A percentile compares a stretch with the other conserved stretches of the same genome.
Conservation (phyloP, 805 yeast species). For the Lipomyces sp. region DNA sequence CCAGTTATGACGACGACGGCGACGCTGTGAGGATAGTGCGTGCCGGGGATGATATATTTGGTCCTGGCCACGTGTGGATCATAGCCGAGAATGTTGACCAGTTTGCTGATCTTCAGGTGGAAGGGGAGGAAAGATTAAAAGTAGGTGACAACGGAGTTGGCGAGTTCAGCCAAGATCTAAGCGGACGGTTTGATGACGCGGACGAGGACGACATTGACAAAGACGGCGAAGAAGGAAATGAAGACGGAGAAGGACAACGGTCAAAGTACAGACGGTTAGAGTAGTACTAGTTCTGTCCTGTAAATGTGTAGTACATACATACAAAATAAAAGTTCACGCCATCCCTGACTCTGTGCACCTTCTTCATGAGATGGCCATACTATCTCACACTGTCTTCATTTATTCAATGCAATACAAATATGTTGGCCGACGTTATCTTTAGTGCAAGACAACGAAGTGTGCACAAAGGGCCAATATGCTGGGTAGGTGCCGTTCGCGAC, state of each 20-base stretch:
- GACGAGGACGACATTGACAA: conserved; percentile 1
- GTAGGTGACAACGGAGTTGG: not conserved
- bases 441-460: too few relatives aligned
- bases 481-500: too few relatives aligned
- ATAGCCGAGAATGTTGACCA: conserved; percentile 27
- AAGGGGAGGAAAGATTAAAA: conserved; percentile 15
- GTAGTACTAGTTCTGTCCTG: too few relatives aligned
- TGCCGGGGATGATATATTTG: conserved; percentile 10
- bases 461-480: too few relatives aligned
- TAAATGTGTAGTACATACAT: too few relatives aligned
- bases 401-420: too few relatives aligned
- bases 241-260: not conserved
- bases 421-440: too few relatives aligned
- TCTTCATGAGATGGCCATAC: too few relatives aligned
- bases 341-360: too few relatives aligned
- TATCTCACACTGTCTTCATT: too few relatives aligned
- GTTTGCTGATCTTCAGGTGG: conserved; percentile 14
- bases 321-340: too few relatives aligned
- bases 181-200: conserved; percentile 12
- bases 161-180: not conserved
- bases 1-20: conserved; percentile 2
- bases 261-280: too few relatives aligned
- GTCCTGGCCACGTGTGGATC: conserved; percentile 19
- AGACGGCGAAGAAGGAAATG: conserved; percentile 1
- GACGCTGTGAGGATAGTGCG: not conserved